Conservation (phyloP, 768 basidiomycete species). For the Boletus sensibilis region DNA sequence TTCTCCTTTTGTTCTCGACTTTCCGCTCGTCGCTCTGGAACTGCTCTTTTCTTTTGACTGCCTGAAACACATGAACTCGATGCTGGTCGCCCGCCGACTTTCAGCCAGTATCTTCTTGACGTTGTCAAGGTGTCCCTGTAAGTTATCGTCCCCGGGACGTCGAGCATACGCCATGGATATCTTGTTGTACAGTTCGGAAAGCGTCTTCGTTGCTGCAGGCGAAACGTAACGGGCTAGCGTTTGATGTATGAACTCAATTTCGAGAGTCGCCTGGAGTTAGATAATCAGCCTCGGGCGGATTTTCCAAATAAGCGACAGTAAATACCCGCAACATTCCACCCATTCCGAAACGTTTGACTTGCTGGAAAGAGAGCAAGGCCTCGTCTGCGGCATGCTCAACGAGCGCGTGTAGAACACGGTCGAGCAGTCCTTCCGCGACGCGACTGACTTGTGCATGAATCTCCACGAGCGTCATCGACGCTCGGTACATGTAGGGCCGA, state of each 20-base stretch:
- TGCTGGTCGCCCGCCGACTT: slow-evolving; percentile 84
- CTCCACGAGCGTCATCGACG: slow-evolving; percentile 82
- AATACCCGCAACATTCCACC: slow-evolving; percentile 93
- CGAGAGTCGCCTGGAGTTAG: slow-evolving; percentile 84
- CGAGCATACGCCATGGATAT: slow-evolving; percentile 92
- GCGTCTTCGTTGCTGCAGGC: slow-evolving; percentile 71
- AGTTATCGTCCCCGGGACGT: slow-evolving; percentile 79
- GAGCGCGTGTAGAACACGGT: slow-evolving; percentile 77
- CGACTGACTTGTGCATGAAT: slow-evolving; percentile 89
- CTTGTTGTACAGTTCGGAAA: slow-evolving; percentile 90
- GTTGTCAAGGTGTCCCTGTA: slow-evolving; percentile 84
- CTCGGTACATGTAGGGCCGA: slow-evolving; percentile 90
- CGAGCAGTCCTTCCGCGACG: slow-evolving; percentile 74
- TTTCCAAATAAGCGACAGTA: background rate
- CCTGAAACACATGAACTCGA: slow-evolving; percentile 94
- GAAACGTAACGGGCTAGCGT: slow-evolving; percentile 88
- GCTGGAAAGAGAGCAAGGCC: slow-evolving; percentile 80
- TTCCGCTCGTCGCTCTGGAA: slow-evolving; percentile 15
- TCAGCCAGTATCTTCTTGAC: slow-evolving; percentile 90
- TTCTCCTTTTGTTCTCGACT: slow-evolving; percentile 21
- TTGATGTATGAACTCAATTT: slow-evolving; percentile 99
- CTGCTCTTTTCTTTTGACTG: slow-evolving; percentile 51
- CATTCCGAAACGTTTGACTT: slow-evolving; percentile 92
- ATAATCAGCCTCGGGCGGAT: background rate
- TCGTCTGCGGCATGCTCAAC: slow-evolving; percentile 83